Conservation (phyloP, 805 yeast species). For the Brettanomyces nanus region DNA sequence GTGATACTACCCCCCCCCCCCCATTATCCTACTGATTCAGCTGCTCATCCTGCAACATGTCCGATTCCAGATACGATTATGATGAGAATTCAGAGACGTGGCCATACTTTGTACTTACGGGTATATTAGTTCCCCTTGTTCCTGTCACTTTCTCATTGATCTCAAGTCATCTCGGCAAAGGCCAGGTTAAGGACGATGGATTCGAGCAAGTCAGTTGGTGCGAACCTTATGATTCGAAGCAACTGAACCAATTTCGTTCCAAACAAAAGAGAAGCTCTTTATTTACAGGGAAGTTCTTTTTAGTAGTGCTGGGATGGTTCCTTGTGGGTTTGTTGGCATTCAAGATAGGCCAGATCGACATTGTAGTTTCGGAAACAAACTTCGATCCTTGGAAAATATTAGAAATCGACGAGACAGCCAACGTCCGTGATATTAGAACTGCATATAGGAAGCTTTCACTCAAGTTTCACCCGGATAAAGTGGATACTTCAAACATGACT, state of each 20-base stretch:
- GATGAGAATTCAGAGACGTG: conserved; percentile 88
- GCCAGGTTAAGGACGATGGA: background rate
- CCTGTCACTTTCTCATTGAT: conserved; percentile 37
- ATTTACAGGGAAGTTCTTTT: conserved; percentile 24
- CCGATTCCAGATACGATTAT: conserved; percentile 58
- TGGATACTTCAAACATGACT: conserved; percentile 50
- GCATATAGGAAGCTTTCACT: conserved; percentile 82
- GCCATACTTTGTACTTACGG: conserved; percentile 83
- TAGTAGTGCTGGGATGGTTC: conserved; percentile 53
- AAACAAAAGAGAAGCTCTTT: conserved; percentile 22
- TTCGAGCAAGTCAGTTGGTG: conserved; percentile 23
- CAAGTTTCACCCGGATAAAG: conserved; percentile 90
- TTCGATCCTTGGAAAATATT: conserved; percentile 92
- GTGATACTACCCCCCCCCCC: too few species aligned
- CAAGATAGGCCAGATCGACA: conserved; percentile 37
- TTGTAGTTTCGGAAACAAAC: conserved; percentile 31
- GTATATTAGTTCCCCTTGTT: conserved; percentile 55
- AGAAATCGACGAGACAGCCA: conserved; percentile 59
- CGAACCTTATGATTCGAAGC: conserved; percentile 27
- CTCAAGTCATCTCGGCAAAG: conserved; percentile 1
- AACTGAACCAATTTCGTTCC: conserved; percentile 23
- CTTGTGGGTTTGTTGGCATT: conserved; percentile 34
- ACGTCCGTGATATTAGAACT: conserved; percentile 69
- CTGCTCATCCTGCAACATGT: too few species aligned
- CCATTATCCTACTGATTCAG: too few species aligned